Percentiles rank a stretch among this genome's conserved stretches.
phyloP scores from a whole-genome alignment of 192 early-diverging fungal genomes.

The Coemansia sp. region DNA sequence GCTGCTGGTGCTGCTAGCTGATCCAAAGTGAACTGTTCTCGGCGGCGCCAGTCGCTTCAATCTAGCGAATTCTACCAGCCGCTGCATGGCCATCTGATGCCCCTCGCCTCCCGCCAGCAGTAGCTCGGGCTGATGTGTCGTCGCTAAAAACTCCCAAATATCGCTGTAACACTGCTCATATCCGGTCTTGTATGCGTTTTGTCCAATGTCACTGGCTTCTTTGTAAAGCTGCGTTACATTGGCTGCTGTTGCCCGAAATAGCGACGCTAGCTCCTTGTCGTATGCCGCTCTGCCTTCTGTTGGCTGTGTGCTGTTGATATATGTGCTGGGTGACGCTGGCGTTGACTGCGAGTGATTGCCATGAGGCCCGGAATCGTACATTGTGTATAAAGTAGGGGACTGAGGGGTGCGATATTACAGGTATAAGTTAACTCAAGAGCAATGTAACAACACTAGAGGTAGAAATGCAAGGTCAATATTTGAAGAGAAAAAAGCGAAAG shows the following conservation, averaged over 20 bases:
- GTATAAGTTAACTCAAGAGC: constrained; percentile 1
- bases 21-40: constrained; percentile 10
- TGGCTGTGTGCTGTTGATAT: constrained; percentile 16
- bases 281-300: constrained; percentile 29
- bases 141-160: constrained; percentile 40
- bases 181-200: constrained; percentile 44
- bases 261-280: constrained; percentile 43
- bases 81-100: constrained; percentile 27
- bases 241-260: constrained; percentile 51
- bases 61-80: constrained; percentile 46
- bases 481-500: neutral
- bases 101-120: constrained; percentile 4
- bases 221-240: constrained; percentile 55
- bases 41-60: constrained; percentile 33
- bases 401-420: neutral
- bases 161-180: constrained; percentile 55
- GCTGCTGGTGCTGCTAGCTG: neutral
- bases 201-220: constrained; percentile 48
- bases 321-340: constrained; percentile 39
- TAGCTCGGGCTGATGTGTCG: constrained; percentile 20
- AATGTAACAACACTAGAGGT: neutral
- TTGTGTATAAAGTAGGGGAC: constrained; percentile 2
- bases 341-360: constrained; percentile 47
- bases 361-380: constrained; percentile 38
- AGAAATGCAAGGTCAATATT: constrained; percentile 9